These are phyloP conservation scores for Zymoseptoria brevis DNA, from an alignment of 2,329 filamentous ascomycete species.

Conservation along the genomic window DNA sequence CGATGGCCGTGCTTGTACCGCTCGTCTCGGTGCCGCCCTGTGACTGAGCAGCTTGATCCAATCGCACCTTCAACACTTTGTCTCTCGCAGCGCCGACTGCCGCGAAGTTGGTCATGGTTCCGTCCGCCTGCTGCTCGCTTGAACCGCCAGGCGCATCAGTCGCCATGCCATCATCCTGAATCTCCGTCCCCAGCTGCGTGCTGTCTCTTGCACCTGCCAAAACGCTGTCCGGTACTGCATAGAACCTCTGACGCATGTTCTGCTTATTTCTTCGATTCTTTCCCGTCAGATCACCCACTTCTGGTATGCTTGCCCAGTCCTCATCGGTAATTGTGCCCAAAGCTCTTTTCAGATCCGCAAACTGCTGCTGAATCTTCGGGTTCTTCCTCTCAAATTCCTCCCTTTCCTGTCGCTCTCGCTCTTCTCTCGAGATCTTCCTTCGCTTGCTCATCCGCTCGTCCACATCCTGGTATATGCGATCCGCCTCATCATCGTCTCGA, in stretches of 20 bases:
- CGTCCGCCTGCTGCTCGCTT: constrained; percentile 52
- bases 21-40: constrained; percentile 60
- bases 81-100: constrained; percentile 94
- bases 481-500: constrained; percentile 94
- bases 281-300: constrained; percentile 92
- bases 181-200: constrained; percentile 74
- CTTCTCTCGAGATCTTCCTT: constrained; percentile 84
- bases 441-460: constrained; percentile 96
- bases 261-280: constrained; percentile 83
- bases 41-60: constrained; percentile 73
- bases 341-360: constrained; percentile 88
- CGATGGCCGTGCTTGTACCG: constrained; percentile 83
- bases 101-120: constrained; percentile 95
- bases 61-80: constrained; percentile 87
- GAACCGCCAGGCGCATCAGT: constrained; percentile 33
- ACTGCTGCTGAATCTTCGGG: constrained; percentile 96
- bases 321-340: constrained; percentile 84
- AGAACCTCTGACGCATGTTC: constrained; percentile 73
- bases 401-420: constrained; percentile 79
- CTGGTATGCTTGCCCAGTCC: constrained; percentile 91
- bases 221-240: constrained; percentile 94
- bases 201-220: constrained; percentile 76
- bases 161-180: constrained; percentile 64
- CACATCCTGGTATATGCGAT: constrained; percentile 89
- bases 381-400: constrained; percentile 97